Percentiles rank a stretch among this genome's conserved stretches.
These are phyloP conservation scores for Rutstroemia sydowiana DNA, from an alignment of 2,329 filamentous ascomycete species.

Conservation along the genomic window DNA sequence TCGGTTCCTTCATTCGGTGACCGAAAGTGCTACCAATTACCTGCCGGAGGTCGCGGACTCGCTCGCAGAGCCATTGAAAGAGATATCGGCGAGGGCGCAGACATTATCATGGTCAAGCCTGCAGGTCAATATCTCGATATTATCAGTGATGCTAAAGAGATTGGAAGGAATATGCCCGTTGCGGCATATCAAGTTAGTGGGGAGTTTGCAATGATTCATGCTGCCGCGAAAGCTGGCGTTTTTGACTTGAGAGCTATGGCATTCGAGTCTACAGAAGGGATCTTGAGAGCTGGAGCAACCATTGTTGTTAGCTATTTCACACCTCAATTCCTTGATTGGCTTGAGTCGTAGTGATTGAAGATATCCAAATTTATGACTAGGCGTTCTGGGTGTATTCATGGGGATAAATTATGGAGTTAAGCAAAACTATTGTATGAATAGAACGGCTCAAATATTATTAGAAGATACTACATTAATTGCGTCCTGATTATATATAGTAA, in stretches of 20 bases:
- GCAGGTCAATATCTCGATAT: slow-evolving; percentile 95
- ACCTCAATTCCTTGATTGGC: slow-evolving; percentile 67
- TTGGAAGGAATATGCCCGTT: slow-evolving; percentile 84
- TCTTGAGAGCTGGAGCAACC: slow-evolving; percentile 83
- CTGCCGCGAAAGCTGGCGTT: slow-evolving; percentile 88
- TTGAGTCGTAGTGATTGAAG: slow-evolving; percentile 39
- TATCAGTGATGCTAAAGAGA: slow-evolving; percentile 92
- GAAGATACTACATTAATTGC: no score
- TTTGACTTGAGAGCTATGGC: slow-evolving; percentile 94
- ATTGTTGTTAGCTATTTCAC: slow-evolving; percentile 95
- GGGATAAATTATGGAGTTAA: slow-evolving; percentile 4
- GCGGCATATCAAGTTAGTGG: slow-evolving; percentile 96
- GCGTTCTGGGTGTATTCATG: slow-evolving; percentile 9
- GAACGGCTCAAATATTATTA: neutral
- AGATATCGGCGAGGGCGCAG: slow-evolving; percentile 88
- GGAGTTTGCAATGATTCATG: slow-evolving; percentile 97
- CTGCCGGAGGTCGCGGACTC: slow-evolving; percentile 83
- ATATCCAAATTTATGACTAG: neutral
- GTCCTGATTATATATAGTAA: no score
- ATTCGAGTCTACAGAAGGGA: slow-evolving; percentile 89
- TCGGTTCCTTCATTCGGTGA: slow-evolving; percentile 89
- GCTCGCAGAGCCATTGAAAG: slow-evolving; percentile 83
- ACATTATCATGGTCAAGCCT: slow-evolving; percentile 99
- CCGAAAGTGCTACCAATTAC: slow-evolving; percentile 92
- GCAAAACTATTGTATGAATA: slow-evolving; percentile 8